Percentiles rank a stretch among this genome's conserved stretches.
Evolutionary conservation across 164 flowering plant genomes (phyloP).

Genomic region (grape (Vitis vinifera)): ASM3070453v1 NC_081823.1:2107001-2107500

Average conservation of each 20-base stretch:
- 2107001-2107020: neutral
- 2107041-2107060: neutral
- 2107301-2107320: slow-evolving; percentile 81
- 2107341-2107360: neutral
- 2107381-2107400: too few relatives aligned
- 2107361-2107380: neutral
- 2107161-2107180: slow-evolving; percentile 82
- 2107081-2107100: slow-evolving; percentile 91
- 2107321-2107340: neutral
- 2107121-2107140: slow-evolving; percentile 82
- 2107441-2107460: too few relatives aligned
- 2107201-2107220: slow-evolving; percentile 97
- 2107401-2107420: too few relatives aligned
- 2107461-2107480: too few relatives aligned
- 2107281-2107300: slow-evolving; percentile 67
- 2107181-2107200: slow-evolving; percentile 63
- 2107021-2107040: neutral
- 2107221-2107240: slow-evolving; percentile 93
- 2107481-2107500: too few relatives aligned
- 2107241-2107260: slow-evolving; percentile 95
- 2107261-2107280: slow-evolving; percentile 81
- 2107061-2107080: slow-evolving; percentile 3
- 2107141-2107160: slow-evolving; percentile 99
- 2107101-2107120: slow-evolving; percentile 88
- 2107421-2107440: too few relatives aligned